Evolutionary conservation across 805 yeast species (phyloP).

Genomic region (Starmera caribaea): DNA sequence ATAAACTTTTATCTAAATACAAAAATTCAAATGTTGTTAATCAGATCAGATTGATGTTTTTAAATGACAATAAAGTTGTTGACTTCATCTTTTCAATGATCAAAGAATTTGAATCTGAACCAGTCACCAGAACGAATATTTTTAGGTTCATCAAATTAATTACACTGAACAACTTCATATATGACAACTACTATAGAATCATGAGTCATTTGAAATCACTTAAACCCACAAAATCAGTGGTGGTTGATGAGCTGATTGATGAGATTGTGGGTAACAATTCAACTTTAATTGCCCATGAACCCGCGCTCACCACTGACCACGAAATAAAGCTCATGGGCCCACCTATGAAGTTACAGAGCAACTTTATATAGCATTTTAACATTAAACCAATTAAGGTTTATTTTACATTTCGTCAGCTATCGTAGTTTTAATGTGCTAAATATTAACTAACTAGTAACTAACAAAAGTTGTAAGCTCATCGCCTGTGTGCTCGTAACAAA

Average conservation of each 20-base stretch:
- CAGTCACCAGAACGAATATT: constrained; percentile 11
- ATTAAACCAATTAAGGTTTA: too few relatives aligned
- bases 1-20: constrained; percentile 19
- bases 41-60: constrained; percentile 12
- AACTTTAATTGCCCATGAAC: too few relatives aligned
- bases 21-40: constrained; percentile 10
- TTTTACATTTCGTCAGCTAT: too few relatives aligned
- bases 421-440: too few relatives aligned
- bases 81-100: constrained; percentile 7
- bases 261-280: constrained; percentile 10
- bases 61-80: constrained; percentile 8
- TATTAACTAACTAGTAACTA: too few relatives aligned
- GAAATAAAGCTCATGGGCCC: constrained; percentile 25
- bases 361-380: neutral
- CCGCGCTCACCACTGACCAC: constrained; percentile 6
- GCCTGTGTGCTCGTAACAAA: constrained; percentile 2
- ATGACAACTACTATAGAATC: constrained; percentile 8
- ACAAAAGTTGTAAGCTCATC: too few relatives aligned
- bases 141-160: constrained; percentile 14
- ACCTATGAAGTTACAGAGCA: constrained; percentile 14
- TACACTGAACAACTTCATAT: constrained; percentile 4
- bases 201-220: constrained; percentile 2
- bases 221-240: constrained; percentile 6
- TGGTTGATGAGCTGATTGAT: constrained; percentile 14
- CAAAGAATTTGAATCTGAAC: constrained; percentile 4